These are phyloP conservation scores for Linum tenue DNA, from an alignment of 345 rosid species.

Conservation along the genomic window DNA sequence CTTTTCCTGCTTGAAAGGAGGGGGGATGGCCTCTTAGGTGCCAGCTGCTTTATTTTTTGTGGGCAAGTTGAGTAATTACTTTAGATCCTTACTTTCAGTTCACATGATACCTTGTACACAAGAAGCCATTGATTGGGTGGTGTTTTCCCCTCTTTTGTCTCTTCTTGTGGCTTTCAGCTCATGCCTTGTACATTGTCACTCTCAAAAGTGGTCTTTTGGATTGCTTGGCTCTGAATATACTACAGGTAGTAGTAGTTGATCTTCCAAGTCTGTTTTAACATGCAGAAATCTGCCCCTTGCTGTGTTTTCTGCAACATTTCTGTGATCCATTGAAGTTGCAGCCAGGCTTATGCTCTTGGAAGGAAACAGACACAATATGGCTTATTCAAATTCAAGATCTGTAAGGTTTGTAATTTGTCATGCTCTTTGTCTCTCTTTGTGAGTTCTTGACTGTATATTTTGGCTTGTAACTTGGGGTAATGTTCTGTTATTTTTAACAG, in stretches of 20 bases:
- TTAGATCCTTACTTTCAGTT: slow-evolving; percentile 8
- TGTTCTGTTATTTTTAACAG: slow-evolving; percentile 23
- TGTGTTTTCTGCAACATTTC: not conserved
- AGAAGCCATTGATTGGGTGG: not conserved
- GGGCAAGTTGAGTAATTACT: slow-evolving; percentile 12
- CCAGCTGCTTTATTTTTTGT: slow-evolving; percentile 10
- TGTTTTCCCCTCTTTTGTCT: not conserved
- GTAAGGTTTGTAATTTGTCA: slow-evolving; percentile 43
- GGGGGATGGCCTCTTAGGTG: slow-evolving; percentile 7
- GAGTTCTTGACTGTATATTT: not conserved
- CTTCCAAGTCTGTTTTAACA: too few species aligned
- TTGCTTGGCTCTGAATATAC: not conserved
- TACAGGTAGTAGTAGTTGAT: slow-evolving; percentile 3
- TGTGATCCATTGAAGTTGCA: slow-evolving; percentile 2
- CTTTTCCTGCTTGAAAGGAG: slow-evolving; percentile 11
- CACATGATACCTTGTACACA: slow-evolving; percentile 22
- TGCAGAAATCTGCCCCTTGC: not conserved
- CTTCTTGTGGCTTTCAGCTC: slow-evolving; percentile 19
- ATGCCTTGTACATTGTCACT: slow-evolving; percentile 16
- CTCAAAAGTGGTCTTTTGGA: slow-evolving; percentile 1
- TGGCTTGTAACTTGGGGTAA: not conserved
- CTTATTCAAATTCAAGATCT: slow-evolving; percentile 46
- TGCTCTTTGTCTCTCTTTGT: not conserved
- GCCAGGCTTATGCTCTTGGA: not conserved
- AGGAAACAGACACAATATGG: slow-evolving; percentile 17